Base-by-base conservation (phyloP, 2,329 filamentous ascomycete species). In the Exophiala sp. region DNA sequence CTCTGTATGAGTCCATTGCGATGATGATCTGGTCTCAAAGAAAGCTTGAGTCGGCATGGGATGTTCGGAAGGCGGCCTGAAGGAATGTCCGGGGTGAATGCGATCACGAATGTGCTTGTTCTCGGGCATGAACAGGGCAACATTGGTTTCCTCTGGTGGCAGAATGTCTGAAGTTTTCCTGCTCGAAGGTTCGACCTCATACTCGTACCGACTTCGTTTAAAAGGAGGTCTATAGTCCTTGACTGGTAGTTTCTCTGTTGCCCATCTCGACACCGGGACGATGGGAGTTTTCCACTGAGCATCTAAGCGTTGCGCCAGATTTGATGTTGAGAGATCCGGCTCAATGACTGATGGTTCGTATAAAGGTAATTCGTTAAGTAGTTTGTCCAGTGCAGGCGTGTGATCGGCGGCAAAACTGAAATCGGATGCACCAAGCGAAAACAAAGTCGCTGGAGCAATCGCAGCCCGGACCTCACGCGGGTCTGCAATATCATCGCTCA, bases 71-170 rank as follows among this genome's bases (percentile, higher is more conserved):
- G 94, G 94, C 12, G 94, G 94, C 50, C 91, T 82, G 76, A 99
- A 97, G 58, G 92, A 89, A 69, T 96, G 91, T 7, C 89, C 88
- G 8, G 90, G 89, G 67, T 96, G 90, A 4, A 99, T 81, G 12
- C 94, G 82, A 67, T 97, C 92, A 53, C 92, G 84, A 38, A 96
- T 91, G 50, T 86, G 81, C 69, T 92, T 95, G 74, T 95, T 92
- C 56, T 95, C 89, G 0, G 89, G 85, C 59, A 89, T 85, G 72
- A 99, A 99, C 0, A 99, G 75, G 1, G 92, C 91, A 54, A 96
- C 89, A 55, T 89, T 82, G 1, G 79, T 83, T 60, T 87, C 86
- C 59, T 88, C 83, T 0, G 91, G 85, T 1, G 81, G 79, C 7
- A 91, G 67, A 39, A 81, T 78, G 39, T 70, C 52, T 14, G 71